Evolutionary conservation across 352 stramenopile genomes (phyloP).

Genomic region (Phytophthora sojae): DNA sequence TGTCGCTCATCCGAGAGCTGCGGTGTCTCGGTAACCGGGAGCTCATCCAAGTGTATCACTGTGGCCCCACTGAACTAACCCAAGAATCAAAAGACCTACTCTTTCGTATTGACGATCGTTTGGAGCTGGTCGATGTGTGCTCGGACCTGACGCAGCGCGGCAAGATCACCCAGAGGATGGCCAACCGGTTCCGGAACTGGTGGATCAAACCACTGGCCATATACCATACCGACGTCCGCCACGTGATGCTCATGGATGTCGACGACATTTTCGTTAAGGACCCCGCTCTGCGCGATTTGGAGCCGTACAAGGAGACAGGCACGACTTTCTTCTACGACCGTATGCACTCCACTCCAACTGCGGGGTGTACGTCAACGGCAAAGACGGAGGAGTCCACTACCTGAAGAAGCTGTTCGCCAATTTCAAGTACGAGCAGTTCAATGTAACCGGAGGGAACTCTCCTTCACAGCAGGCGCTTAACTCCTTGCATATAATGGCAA

Average conservation of each 20-base stretch:
- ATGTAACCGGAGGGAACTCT: slow-evolving; percentile 10
- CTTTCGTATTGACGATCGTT: neutral
- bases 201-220: neutral
- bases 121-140: slow-evolving; percentile 3
- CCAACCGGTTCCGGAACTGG: neutral
- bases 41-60: slow-evolving; percentile 2
- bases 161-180: neutral
- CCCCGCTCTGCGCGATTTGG: neutral
- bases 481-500: slow-evolving; percentile 43
- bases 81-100: neutral
- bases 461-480: slow-evolving; percentile 43
- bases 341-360: neutral
- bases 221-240: slow-evolving; percentile 4
- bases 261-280: neutral
- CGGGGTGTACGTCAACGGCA: neutral
- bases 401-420: slow-evolving; percentile 1
- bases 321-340: slow-evolving; percentile 3
- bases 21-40: neutral
- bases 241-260: slow-evolving; percentile 6
- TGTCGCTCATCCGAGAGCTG: slow-evolving; percentile 2
- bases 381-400: slow-evolving; percentile 2
- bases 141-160: neutral
- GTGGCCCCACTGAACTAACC: neutral
- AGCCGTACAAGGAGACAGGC: neutral
- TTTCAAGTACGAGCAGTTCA: slow-evolving; percentile 46